Percentiles rank a stretch among this genome's conserved stretches.
Conservation (phyloP, 1,284 basidiomycete species). For the Exobasidium cylindrosporum region DNA sequence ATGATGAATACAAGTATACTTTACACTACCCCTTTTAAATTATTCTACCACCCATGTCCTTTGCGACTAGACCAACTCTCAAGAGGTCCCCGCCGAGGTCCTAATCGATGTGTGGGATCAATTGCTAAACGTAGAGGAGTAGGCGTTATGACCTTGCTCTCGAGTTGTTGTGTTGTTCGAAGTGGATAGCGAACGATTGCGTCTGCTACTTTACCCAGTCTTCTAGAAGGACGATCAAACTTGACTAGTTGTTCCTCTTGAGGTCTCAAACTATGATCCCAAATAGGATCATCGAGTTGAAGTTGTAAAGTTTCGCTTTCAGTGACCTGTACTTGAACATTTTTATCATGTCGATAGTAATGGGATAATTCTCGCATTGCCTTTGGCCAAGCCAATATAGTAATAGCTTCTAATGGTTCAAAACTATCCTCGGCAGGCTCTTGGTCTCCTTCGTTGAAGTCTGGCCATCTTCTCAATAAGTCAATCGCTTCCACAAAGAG, state of each 20-base stretch:
- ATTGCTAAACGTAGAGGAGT: neutral
- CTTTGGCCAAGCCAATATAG: conserved; percentile 7
- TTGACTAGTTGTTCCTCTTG: neutral
- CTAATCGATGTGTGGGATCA: neutral
- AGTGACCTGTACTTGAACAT: neutral
- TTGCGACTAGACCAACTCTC: neutral
- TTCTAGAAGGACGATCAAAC: neutral
- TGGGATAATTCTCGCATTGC: neutral
- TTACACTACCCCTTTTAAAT: too few relatives aligned
- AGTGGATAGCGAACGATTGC: too few relatives aligned
- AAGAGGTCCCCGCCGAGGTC: neutral
- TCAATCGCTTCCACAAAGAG: conserved; percentile 11
- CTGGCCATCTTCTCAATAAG: conserved; percentile 4
- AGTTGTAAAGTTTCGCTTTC: neutral
- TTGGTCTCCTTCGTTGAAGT: neutral
- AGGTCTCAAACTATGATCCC: neutral
- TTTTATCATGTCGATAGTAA: neutral
- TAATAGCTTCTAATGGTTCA: neutral
- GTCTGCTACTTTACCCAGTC: neutral
- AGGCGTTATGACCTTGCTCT: neutral
- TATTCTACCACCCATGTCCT: neutral
- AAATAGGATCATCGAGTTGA: neutral
- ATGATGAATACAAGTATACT: neutral
- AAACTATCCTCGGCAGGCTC: neutral
- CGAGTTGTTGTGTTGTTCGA: neutral